A percentile compares a stretch with the other conserved stretches of the same genome.
Evolutionary conservation across 192 early-diverging fungal genomes (phyloP).

Genomic region (Rhizoclosmatium sp.): DNA sequence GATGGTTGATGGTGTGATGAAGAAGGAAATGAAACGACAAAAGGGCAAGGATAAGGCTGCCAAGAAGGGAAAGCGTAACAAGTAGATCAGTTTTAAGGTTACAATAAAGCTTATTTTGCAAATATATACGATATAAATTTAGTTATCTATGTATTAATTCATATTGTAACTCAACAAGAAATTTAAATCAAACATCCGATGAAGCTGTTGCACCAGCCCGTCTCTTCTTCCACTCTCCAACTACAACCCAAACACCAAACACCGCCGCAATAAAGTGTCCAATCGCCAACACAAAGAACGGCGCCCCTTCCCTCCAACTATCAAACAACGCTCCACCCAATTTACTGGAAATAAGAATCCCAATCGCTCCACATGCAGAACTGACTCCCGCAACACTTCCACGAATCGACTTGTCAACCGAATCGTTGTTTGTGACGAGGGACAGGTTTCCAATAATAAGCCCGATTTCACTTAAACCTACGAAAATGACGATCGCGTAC

Average conservation of each 20-base stretch:
- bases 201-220: too few species aligned
- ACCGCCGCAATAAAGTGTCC: constrained; percentile 36
- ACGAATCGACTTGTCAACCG: constrained; percentile 55
- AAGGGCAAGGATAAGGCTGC: constrained; percentile 76
- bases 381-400: constrained; percentile 71
- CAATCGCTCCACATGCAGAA: constrained; percentile 64
- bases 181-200: too few species aligned
- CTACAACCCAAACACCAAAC: background rate
- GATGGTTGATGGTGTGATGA: constrained; percentile 98
- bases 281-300: constrained; percentile 52
- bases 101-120: too few species aligned
- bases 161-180: too few species aligned
- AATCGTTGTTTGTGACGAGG: constrained; percentile 58
- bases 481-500: constrained; percentile 53
- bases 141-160: too few species aligned
- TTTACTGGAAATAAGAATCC: constrained; percentile 66
- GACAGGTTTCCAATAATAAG: constrained; percentile 72
- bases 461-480: constrained; percentile 70
- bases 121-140: too few species aligned
- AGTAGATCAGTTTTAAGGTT: background rate
- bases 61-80: constrained; percentile 54
- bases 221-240: too few species aligned
- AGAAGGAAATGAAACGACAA: constrained; percentile 89
- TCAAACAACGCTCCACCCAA: constrained; percentile 72
- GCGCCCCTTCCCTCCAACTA: constrained; percentile 45